Base-by-base conservation (phyloP, 202 grass and related monocot genomes). In the Bolboschoenoplectus hybrid region DNA sequence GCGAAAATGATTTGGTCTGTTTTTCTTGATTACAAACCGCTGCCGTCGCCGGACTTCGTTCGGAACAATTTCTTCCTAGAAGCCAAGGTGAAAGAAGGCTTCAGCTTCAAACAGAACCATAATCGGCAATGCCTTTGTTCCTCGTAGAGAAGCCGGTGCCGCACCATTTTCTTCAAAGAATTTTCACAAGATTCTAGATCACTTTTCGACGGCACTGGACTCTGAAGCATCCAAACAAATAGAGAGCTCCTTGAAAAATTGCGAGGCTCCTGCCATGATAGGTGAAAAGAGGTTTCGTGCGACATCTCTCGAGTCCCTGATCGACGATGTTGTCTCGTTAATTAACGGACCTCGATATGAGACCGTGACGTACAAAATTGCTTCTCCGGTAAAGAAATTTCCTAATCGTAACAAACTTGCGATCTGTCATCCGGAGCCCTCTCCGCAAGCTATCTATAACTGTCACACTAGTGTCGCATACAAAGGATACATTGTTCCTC, bases 251-350 rank as follows among this genome's bases (percentile, higher is more conserved):
- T 81, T 95, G 58, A 80, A 3, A 6, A 84, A 93, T 34, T 97
- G 92, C 86, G 92, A 97, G 88, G 58, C 14, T 44, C 81, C 89
- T 2, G 74, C 89, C 19, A 78, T 35, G 0, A 51, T 38, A 47
- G 95, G 92, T 4, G 91, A 97, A 89, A 89, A 26, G 85, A 94
- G 93, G 88, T 81, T 49, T 66, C 95, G 95, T 86, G 89, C 95
- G 80, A 97, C 95, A 39, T 95, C 92, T 65, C 87, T 93, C 13
- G 92, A 95, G 83, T 97, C 92, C 87, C 92, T 97, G 89, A 92
- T 95, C 14, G 91, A 97, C 82, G 88, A 93, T 88, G 85, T 75
- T 63, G 87, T 74, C 39, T 20, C 85, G 53, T 88, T 36, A 38
- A 1, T 66, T 34, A 13, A 66, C 38, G 63, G 10, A 4, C 32